Base-by-base conservation (phyloP, 2,329 filamentous ascomycete species). In the Stemphylium lycopersici region DNA sequence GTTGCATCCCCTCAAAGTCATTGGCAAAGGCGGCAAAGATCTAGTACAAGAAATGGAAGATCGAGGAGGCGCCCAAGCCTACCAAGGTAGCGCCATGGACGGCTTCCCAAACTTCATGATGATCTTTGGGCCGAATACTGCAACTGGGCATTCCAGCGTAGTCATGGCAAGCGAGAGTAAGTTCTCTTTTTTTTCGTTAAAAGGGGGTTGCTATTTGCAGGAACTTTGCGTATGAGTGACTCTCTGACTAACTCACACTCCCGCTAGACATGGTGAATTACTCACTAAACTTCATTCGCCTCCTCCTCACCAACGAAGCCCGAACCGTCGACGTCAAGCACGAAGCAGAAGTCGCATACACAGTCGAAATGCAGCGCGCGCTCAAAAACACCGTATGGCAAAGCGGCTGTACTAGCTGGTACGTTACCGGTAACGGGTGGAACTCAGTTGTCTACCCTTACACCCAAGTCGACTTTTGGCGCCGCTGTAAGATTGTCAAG, bases 291-390 rank as follows among this genome's bases (percentile, higher is more conserved):
- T 79, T 88, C 58, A 81, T 88, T 59, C 80, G 79, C 62, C 81
- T 82, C 2, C 76, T 87, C 15, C 93, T 57, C 91, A 97, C 79
- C 96, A 93, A 93, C 89, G 89, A 65, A 90, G 95, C 55, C 93
- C 95, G 71, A 88, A 95, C 71, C 95, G 93, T 81, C 89, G 97
- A 78, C 90, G 90, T 66, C 79, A 84, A 66, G 87, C 92, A 75
- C 96, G 97, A 74, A 81, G 96, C 52, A 78, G 83, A 65, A 84
- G 87, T 59, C 93, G 95, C 78, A 55, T 76, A 59, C 70, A 81
- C 67, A 5, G 58, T 63, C 3, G 77, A 81, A 44, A 72, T 84
- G 4, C 73, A 78, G 24, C 56, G 67, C 56, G 64, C 66, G 6
- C 59, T 72, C 33, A 69, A 73, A 42, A 81, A 87, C 42, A 81